Conservation (phyloP, 1,284 basidiomycete species). For the Boletus semigastroideus region DNA sequence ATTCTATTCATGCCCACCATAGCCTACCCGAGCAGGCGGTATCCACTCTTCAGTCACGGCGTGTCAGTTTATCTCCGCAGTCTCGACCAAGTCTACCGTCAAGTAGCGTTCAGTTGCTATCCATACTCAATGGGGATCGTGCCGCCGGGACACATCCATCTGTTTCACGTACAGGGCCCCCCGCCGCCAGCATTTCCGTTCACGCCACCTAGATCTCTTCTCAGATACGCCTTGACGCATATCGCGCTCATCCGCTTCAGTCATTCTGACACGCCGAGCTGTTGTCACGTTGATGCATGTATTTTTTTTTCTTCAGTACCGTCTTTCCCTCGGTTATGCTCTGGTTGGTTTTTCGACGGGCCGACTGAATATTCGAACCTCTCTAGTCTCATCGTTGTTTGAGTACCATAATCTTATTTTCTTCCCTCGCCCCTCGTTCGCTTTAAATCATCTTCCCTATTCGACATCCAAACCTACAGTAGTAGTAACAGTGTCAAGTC, state of each 20-base stretch:
- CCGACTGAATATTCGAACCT: slow-evolving; percentile 26
- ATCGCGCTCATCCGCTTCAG: slow-evolving; percentile 16
- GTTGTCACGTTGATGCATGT: slow-evolving; percentile 14
- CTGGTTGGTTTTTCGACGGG: slow-evolving; percentile 23
- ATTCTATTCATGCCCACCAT: slow-evolving; percentile 18
- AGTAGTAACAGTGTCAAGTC: slow-evolving; percentile 34
- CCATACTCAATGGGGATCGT: slow-evolving; percentile 36
- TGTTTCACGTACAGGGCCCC: slow-evolving; percentile 9
- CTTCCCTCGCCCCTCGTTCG: slow-evolving; percentile 20
- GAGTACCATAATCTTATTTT: slow-evolving; percentile 35
- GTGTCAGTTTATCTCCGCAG: slow-evolving; percentile 8
- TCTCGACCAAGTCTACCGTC: slow-evolving; percentile 22
- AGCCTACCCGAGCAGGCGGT: slow-evolving; percentile 12
- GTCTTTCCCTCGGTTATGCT: slow-evolving; percentile 21
- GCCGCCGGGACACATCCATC: slow-evolving; percentile 11
- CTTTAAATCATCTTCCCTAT: slow-evolving; percentile 12
- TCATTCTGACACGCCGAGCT: slow-evolving; percentile 3
- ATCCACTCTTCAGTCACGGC: slow-evolving; percentile 6
- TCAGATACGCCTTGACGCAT: slow-evolving; percentile 7
- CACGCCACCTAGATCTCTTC: slow-evolving; percentile 27
- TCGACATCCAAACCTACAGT: slow-evolving; percentile 28
- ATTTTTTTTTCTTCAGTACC: slow-evolving; percentile 11
- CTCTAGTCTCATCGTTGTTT: slow-evolving; percentile 22
- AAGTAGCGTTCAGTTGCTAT: slow-evolving; percentile 35
- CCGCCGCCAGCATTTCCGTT: slow-evolving; percentile 14